Conservation (phyloP, 2,329 filamentous ascomycete species). For the Pseudonectria foliicola region DNA sequence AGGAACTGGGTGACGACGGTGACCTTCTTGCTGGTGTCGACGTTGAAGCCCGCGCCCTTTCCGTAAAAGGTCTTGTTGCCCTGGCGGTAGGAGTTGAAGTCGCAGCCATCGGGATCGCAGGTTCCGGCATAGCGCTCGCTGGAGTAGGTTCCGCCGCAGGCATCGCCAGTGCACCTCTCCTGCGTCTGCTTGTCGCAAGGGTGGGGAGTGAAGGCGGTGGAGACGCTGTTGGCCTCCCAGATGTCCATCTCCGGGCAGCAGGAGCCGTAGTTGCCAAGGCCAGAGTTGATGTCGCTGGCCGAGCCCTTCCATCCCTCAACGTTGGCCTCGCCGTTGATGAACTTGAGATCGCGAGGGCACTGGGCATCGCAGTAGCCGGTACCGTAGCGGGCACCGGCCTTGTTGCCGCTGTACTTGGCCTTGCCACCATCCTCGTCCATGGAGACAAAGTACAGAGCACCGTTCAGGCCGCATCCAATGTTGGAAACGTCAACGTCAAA, state of each 20-base stretch:
- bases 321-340: conserved; percentile 49
- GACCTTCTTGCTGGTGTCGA: conserved; percentile 53
- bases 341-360: conserved; percentile 50
- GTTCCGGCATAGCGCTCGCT: conserved; percentile 50
- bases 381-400: conserved; percentile 51
- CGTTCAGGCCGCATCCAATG: conserved; percentile 63
- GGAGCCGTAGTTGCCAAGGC: conserved; percentile 43
- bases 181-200: conserved; percentile 48
- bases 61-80: conserved; percentile 60
- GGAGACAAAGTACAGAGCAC: conserved; percentile 59
- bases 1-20: conserved; percentile 63
- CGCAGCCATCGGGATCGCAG: conserved; percentile 64
- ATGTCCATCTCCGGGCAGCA: conserved; percentile 59
- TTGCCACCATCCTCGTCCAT: conserved; percentile 54
- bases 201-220: conserved; percentile 59
- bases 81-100: conserved; percentile 63
- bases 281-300: conserved; percentile 46
- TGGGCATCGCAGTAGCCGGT: conserved; percentile 50
- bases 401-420: conserved; percentile 42
- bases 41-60: conserved; percentile 39
- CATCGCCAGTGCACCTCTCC: conserved; percentile 41
- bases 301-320: conserved; percentile 46
- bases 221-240: conserved; percentile 60
- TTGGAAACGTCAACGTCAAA: conserved; percentile 66
- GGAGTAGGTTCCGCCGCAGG: conserved; percentile 47